Conservation (phyloP, 129 eudicot genomes). For the Oenanthe sinensis region DNA sequence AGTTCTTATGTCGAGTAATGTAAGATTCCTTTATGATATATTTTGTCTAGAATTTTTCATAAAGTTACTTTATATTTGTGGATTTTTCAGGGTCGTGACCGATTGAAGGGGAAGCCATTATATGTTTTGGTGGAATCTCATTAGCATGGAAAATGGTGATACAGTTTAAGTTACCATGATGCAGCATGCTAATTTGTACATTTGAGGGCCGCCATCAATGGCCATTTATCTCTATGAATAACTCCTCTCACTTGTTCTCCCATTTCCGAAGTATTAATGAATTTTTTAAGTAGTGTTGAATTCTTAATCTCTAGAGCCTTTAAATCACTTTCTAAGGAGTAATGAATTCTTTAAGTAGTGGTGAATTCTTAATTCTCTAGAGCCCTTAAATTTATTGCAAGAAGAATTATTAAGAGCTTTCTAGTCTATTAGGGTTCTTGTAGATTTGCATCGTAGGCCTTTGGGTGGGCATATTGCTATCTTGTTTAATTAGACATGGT, state of each 20-base stretch:
- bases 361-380: conserved; percentile 12
- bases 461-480: background rate
- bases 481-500: background rate
- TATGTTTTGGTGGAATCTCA: conserved; percentile 67
- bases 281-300: conserved; percentile 8
- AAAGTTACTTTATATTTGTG: background rate
- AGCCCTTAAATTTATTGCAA: conserved; percentile 19
- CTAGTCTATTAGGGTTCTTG: background rate
- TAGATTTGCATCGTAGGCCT: background rate
- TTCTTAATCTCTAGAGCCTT: conserved; percentile 4
- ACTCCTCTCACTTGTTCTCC: conserved; percentile 7
- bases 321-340: conserved; percentile 18
- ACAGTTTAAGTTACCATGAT: conserved; percentile 6
- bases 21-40: background rate
- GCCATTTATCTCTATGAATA: conserved; percentile 19
- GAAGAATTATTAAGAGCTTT: background rate
- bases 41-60: background rate
- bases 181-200: conserved; percentile 33
- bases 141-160: conserved; percentile 16
- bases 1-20: background rate
- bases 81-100: conserved; percentile 49
- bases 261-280: conserved; percentile 26
- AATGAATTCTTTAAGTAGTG: conserved; percentile 23
- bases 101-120: conserved; percentile 66
- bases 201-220: conserved; percentile 28